Conservation (phyloP, 257 asterid species). For the Solanum acaule region DNA sequence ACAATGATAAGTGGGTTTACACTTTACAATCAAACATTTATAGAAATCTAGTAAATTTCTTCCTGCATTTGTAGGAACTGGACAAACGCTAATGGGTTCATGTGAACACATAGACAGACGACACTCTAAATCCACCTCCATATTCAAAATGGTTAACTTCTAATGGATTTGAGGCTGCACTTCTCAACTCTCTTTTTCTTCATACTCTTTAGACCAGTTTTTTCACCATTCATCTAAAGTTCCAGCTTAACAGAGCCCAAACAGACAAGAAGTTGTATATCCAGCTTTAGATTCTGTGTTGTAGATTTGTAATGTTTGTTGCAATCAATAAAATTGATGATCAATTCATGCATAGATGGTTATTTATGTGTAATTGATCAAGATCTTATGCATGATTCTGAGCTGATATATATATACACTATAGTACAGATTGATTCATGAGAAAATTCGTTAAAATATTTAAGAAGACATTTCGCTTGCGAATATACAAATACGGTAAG, state of each 20-base stretch:
- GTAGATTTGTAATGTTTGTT: neutral
- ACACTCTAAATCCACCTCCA: neutral
- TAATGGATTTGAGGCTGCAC: too few relatives aligned
- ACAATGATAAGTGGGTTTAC: neutral
- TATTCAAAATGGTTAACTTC: neutral
- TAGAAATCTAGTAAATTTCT: neutral
- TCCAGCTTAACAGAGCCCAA: neutral
- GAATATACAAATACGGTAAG: too few relatives aligned
- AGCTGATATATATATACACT: neutral
- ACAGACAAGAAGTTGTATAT: neutral
- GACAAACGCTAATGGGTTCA: neutral
- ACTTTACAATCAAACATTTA: neutral
- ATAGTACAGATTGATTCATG: neutral
- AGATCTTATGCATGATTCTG: neutral
- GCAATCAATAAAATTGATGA: neutral
- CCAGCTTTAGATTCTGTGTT: neutral
- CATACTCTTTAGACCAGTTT: neutral
- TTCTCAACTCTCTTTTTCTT: neutral
- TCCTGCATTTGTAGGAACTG: neutral
- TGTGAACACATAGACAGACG: neutral
- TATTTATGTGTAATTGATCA: neutral
- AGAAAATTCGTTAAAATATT: neutral
- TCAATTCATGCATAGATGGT: neutral
- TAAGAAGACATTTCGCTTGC: neutral
- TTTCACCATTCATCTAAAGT: neutral